Conservation (phyloP, 129 eudicot genomes). For the Daucus carota region DNA sequence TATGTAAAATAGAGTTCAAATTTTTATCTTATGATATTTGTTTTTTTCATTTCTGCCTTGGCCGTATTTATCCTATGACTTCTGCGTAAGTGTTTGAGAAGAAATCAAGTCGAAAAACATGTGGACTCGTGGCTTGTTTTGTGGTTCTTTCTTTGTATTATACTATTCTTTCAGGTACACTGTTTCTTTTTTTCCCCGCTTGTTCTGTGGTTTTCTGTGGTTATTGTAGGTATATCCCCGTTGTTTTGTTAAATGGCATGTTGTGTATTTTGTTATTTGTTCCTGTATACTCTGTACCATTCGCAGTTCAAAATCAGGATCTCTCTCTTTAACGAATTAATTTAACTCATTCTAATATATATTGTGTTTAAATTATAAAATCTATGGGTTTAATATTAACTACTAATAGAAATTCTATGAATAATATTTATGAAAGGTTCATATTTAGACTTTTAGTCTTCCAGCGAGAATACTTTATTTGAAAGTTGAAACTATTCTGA, state of each 20-base stretch:
- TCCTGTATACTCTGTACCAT: not conserved
- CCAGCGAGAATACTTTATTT: not conserved
- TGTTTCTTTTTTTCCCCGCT: not conserved
- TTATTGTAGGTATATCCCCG: not conserved
- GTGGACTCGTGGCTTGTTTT: conserved; percentile 58
- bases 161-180: conserved; percentile 56
- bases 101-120: conserved; percentile 56
- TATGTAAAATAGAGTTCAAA: conserved; percentile 8
- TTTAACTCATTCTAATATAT: not conserved
- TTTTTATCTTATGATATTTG: not conserved
- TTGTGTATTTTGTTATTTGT: not conserved
- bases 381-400: not conserved
- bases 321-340: not conserved
- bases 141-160: conserved; percentile 51
- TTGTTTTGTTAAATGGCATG: not conserved
- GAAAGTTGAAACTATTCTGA: not conserved
- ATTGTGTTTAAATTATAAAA: not conserved
- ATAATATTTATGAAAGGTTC: not conserved
- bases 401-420: not conserved
- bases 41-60: not conserved
- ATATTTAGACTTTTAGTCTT: not conserved
- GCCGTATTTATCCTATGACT: not conserved
- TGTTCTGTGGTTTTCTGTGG: not conserved
- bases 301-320: not conserved
- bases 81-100: conserved; percentile 73